Base-by-base conservation (phyloP, 805 yeast species). In the Monosporozyma yasuniensis region DNA sequence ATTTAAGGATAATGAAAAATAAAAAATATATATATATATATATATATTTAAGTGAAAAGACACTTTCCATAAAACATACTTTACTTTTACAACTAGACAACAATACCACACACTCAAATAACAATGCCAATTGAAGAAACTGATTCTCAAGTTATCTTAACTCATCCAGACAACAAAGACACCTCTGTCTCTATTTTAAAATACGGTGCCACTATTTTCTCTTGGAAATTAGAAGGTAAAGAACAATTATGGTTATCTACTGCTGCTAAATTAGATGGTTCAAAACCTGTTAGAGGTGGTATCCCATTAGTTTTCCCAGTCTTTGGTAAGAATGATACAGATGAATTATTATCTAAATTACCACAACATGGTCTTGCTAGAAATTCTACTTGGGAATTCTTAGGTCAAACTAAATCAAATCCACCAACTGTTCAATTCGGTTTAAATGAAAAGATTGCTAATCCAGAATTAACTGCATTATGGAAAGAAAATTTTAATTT, bases 331-430 rank as follows among this genome's bases (percentile, higher is more conserved):
- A 67, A 81, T 55, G 72, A 74, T 30, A 73, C 77, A 7, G 75
- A 72, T 50, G 85, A 86, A 3, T 69, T 71, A 35, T 79, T 89
- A 38, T 74, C 72, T 47, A 66, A 76, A 34, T 76, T 93, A 55
- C 97, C 97, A 18, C 98, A 93, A 71, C 99, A 93, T 65, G 99
- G 99, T 1, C 86, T 93, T 71, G 99, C 96, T 18, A 77, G 99
- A 67, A 84, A 79, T 66, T 82, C 91, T 12, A 71, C 75, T 2
- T 93, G 99, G 99, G 97, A 93, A 67, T 87, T 90, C 59, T 73
- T 93, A 53, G 99, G 99, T 37, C 91, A 88, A 68, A 79, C 84
- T 18, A 74, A 75, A 34, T 81, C 76, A 48, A 67, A 71, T 43
- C 85, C 87, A 27, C 85, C 90, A 48, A 80, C 95, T 4, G 85